Evolutionary conservation across 345 rosid species (phyloP).

Genomic region (Atalantia buxifolia): DNA sequence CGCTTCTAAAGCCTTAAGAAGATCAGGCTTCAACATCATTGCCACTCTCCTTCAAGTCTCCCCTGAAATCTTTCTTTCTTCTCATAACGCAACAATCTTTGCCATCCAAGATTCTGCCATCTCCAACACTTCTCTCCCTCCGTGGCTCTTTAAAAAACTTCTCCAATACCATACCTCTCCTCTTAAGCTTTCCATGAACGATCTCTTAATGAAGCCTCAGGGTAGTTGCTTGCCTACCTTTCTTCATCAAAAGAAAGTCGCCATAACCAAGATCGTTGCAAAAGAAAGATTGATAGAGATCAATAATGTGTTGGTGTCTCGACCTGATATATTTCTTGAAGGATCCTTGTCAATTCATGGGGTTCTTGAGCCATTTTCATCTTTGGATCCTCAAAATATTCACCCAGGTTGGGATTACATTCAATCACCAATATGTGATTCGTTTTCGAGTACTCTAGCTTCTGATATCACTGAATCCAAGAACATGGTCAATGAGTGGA

Average conservation of each 20-base stretch:
- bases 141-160: conserved; percentile 53
- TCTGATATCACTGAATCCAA: conserved; percentile 23
- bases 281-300: conserved; percentile 42
- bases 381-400: conserved; percentile 21
- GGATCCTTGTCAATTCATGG: conserved; percentile 65
- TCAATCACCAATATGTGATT: conserved; percentile 30
- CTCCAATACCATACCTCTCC: conserved; percentile 72
- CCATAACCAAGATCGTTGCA: conserved; percentile 37
- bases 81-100: conserved; percentile 64
- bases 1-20: conserved; percentile 52
- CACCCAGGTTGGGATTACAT: conserved; percentile 28
- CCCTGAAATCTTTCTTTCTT: conserved; percentile 55
- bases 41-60: conserved; percentile 58
- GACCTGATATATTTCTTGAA: conserved; percentile 70
- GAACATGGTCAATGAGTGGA: conserved; percentile 46
- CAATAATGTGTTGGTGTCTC: conserved; percentile 50
- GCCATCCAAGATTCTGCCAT: conserved; percentile 66
- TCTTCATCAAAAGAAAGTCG: conserved; percentile 41
- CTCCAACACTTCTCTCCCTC: conserved; percentile 42
- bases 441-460: conserved; percentile 21
- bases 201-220: conserved; percentile 41
- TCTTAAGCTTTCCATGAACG: conserved; percentile 42
- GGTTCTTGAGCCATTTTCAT: conserved; percentile 54
- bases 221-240: conserved; percentile 64
- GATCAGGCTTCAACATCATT: conserved; percentile 59